These are phyloP conservation scores for Phaseolus lunatus DNA, from an alignment of 306 rosid genomes.

Conservation along the genomic window DNA sequence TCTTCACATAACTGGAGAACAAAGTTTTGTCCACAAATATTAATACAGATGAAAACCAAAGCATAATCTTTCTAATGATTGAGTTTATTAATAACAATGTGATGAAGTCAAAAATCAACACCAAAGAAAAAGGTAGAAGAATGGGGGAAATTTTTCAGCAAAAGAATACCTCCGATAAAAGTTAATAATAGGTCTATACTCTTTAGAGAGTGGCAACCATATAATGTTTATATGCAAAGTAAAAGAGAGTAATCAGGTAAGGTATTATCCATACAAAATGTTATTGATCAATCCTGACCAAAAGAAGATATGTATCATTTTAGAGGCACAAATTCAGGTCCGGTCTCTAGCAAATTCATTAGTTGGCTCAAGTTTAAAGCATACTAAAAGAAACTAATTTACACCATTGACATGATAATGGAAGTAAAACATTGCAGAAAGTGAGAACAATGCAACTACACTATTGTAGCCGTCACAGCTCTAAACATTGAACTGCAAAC, in stretches of 20 bases:
- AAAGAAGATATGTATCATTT: not conserved
- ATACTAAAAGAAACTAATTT: not conserved
- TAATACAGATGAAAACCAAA: not conserved
- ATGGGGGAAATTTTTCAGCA: not conserved
- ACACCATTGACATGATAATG: not conserved
- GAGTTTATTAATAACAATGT: not conserved
- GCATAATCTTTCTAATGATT: not conserved
- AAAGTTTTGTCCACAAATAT: not conserved
- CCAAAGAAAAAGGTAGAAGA: not conserved
- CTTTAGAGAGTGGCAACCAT: not conserved
- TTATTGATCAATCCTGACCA: constrained; percentile 1
- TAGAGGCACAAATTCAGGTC: not conserved
- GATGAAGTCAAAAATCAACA: not conserved
- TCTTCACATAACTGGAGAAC: not conserved
- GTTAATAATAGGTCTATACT: not conserved
- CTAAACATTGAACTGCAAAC: constrained; percentile 15
- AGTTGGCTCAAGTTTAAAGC: constrained; percentile 1
- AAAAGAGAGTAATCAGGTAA: constrained; percentile 14
- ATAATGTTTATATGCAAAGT: not conserved
- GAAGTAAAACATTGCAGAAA: constrained; percentile 6
- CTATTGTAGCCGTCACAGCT: constrained; percentile 4
- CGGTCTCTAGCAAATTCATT: not conserved
- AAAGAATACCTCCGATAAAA: not conserved
- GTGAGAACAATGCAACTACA: constrained; percentile 1
- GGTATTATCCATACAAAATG: not conserved